These are phyloP conservation scores for Geranomyces michiganensis DNA, from an alignment of 192 early-diverging fungal genomes.

Conservation along the genomic window DNA sequence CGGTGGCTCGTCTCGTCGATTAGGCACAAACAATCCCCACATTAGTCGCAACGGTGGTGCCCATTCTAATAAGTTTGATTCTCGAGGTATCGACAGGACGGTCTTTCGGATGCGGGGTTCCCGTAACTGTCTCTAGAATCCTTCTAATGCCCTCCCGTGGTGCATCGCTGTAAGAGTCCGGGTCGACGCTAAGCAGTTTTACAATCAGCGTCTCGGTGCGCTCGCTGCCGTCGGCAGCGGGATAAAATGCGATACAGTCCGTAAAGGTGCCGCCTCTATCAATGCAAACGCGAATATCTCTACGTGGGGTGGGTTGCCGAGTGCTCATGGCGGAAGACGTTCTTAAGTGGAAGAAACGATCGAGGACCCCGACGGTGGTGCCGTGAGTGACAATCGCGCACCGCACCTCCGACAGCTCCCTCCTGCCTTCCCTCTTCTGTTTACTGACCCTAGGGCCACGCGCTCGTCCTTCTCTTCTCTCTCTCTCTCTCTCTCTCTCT, in stretches of 20 bases:
- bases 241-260: constrained; percentile 81
- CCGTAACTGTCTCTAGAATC: constrained; percentile 80
- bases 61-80: constrained; percentile 83
- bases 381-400: too few relatives aligned
- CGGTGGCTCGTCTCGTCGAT: too few relatives aligned
- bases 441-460: too few relatives aligned
- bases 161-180: constrained; percentile 86
- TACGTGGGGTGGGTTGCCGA: too few relatives aligned
- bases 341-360: too few relatives aligned
- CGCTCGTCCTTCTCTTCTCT: too few relatives aligned
- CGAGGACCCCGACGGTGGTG: too few relatives aligned
- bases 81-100: constrained; percentile 69
- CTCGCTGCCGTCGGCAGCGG: constrained; percentile 39
- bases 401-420: too few relatives aligned
- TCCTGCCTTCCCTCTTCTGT: too few relatives aligned
- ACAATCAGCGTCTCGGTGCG: constrained; percentile 61
- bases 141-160: constrained; percentile 92
- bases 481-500: too few relatives aligned
- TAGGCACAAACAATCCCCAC: too few relatives aligned
- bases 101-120: constrained; percentile 66
- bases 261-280: constrained; percentile 98
- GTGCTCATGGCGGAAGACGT: too few relatives aligned
- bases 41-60: constrained; percentile 97
- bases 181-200: constrained; percentile 92
- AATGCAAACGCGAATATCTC: constrained; percentile 66